Percentiles rank a stretch among this genome's conserved stretches.
These are phyloP conservation scores for Mesostigma viride DNA, from an alignment of 139 green algal species.

Conservation along the genomic window DNA sequence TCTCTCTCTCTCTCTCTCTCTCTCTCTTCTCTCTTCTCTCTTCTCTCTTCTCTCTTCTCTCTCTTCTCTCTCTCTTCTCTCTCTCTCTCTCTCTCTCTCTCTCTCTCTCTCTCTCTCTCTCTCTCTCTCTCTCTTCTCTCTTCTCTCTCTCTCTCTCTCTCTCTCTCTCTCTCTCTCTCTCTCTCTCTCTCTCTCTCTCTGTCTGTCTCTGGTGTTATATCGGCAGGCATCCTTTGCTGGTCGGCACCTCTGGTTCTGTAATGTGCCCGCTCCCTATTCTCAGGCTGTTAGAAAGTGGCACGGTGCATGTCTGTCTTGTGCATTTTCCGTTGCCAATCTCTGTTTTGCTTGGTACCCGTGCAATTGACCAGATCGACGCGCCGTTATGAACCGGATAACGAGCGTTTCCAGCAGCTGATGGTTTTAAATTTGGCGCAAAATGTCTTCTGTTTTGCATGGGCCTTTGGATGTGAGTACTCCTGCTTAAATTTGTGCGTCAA, in stretches of 20 bases:
- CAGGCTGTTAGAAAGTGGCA: background rate
- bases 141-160: constrained; percentile 9
- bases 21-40: background rate
- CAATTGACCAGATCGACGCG: no score
- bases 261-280: no score
- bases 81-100: background rate
- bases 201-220: constrained; percentile 16
- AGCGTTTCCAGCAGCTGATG: no score
- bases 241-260: no score
- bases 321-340: constrained; percentile 68
- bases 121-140: background rate
- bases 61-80: constrained; percentile 3
- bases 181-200: background rate
- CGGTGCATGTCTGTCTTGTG: constrained; percentile 27
- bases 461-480: no score
- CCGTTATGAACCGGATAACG: no score
- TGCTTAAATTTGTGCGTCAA: no score
- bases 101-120: background rate
- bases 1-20: background rate
- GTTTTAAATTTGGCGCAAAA: no score
- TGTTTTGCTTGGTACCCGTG: constrained; percentile 77
- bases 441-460: no score
- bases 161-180: constrained; percentile 12
- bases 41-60: background rate
- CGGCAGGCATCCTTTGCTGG: no score